These are phyloP conservation scores for Globisporangium paroecandrum DNA, from an alignment of 352 stramenopile genomes.

Conservation along the genomic window DNA sequence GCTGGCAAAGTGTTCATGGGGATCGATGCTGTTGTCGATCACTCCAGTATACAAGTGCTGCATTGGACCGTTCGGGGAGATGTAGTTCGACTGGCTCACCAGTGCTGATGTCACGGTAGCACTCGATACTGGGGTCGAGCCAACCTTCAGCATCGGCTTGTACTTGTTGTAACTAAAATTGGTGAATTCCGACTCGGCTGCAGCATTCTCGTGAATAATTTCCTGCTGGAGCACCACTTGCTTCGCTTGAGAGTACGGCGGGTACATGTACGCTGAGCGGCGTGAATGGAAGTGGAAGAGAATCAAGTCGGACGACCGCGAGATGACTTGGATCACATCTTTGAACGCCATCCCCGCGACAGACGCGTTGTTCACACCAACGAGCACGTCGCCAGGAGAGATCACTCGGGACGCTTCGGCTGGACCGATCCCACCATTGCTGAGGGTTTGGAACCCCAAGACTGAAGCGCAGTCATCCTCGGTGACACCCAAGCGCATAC, in stretches of 20 bases:
- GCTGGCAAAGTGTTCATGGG: conserved; percentile 86
- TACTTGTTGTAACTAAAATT: conserved; percentile 71
- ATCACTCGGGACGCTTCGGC: conserved; percentile 77
- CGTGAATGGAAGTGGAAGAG: conserved; percentile 83
- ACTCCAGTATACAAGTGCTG: conserved; percentile 84
- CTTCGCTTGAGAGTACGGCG: conserved; percentile 58
- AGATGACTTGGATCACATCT: conserved; percentile 73
- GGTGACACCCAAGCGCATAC: conserved; percentile 75
- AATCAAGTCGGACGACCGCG: conserved; percentile 54
- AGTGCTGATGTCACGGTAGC: conserved; percentile 32
- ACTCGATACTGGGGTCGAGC: conserved; percentile 18
- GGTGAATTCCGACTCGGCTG: conserved; percentile 47
- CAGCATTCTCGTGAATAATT: conserved; percentile 33
- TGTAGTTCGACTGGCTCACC: conserved; percentile 55
- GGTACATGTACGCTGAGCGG: conserved; percentile 59
- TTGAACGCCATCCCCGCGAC: conserved; percentile 66
- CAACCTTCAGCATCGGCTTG: conserved; percentile 63
- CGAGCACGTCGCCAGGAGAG: conserved; percentile 63
- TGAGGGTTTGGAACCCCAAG: conserved; percentile 76
- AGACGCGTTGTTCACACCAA: conserved; percentile 70
- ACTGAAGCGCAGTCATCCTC: conserved; percentile 61
- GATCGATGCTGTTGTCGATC: conserved; percentile 88
- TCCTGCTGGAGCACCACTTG: conserved; percentile 47
- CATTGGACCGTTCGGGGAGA: conserved; percentile 79
- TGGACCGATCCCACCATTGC: conserved; percentile 69